These are phyloP conservation scores for Zizania latifolia DNA, from an alignment of 176 grass and related monocot species.

Conservation along the genomic window DNA sequence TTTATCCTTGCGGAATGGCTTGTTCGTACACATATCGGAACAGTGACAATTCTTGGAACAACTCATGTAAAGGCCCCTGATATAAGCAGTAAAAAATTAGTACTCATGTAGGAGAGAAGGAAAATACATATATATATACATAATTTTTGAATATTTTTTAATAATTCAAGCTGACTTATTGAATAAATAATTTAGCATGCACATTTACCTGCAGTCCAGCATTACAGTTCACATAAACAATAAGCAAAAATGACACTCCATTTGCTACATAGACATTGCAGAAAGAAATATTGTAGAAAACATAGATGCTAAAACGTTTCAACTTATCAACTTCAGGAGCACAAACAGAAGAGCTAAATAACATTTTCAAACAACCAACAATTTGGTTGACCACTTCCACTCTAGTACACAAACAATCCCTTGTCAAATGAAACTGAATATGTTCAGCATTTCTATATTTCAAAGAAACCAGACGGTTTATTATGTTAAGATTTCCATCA, in stretches of 20 bases:
- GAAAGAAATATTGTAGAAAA: constrained; percentile 4
- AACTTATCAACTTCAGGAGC: neutral
- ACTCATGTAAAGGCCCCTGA: constrained; percentile 81
- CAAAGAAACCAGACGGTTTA: neutral
- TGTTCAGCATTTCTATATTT: neutral
- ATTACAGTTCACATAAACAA: neutral
- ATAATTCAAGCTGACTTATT: neutral
- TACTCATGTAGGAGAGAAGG: neutral
- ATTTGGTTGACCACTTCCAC: neutral
- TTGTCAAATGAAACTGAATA: neutral
- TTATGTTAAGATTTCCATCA: no score
- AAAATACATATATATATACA: neutral
- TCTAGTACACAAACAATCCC: neutral
- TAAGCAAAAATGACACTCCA: neutral
- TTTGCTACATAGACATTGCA: neutral
- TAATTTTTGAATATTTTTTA: neutral
- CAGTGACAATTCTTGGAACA: constrained; percentile 91
- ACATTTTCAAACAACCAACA: neutral
- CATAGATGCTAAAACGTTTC: neutral
- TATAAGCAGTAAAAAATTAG: neutral
- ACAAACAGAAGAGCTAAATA: neutral
- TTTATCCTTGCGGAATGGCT: constrained; percentile 90
- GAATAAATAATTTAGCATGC: neutral
- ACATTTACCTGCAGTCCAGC: neutral
- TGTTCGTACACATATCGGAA: constrained; percentile 86